Conservation (phyloP, 2,329 filamentous ascomycete species). For the Colletotrichum sp. region DNA sequence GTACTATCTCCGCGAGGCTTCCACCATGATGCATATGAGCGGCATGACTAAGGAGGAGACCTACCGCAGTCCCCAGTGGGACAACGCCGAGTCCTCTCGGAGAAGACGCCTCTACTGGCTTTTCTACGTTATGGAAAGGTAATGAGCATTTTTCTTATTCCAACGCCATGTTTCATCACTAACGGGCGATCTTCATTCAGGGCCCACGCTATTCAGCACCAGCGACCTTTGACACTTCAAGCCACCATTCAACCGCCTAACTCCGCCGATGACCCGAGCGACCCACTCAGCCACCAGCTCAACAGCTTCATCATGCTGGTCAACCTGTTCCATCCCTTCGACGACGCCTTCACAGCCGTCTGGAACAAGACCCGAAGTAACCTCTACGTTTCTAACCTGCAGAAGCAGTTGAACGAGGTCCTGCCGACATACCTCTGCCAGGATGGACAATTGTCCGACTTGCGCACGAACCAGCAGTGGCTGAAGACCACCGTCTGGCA, state of each 20-base stretch:
- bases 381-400: conserved; percentile 63
- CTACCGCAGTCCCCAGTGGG: conserved; percentile 58
- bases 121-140: conserved; percentile 74
- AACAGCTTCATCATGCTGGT: conserved; percentile 65
- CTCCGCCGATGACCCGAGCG: conserved; percentile 63
- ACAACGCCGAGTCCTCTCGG: conserved; percentile 64
- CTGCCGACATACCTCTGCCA: conserved; percentile 57
- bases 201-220: conserved; percentile 74
- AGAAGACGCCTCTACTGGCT: conserved; percentile 76
- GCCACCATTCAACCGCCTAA: conserved; percentile 71
- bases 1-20: conserved; percentile 80
- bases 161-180: conserved; percentile 7
- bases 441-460: conserved; percentile 60
- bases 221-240: conserved; percentile 73
- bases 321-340: conserved; percentile 69
- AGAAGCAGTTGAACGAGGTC: conserved; percentile 66
- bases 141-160: conserved; percentile 23
- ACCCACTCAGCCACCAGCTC: conserved; percentile 57
- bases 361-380: conserved; percentile 71
- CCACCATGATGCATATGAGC: conserved; percentile 68
- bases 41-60: conserved; percentile 67
- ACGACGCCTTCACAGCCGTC: conserved; percentile 65
- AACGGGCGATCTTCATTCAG: conserved; percentile 33
- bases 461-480: conserved; percentile 68
- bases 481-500: conserved; percentile 70